phyloP scores from a whole-genome alignment of 2,329 filamentous ascomycete species.

The Fulvia fulva region DNA sequence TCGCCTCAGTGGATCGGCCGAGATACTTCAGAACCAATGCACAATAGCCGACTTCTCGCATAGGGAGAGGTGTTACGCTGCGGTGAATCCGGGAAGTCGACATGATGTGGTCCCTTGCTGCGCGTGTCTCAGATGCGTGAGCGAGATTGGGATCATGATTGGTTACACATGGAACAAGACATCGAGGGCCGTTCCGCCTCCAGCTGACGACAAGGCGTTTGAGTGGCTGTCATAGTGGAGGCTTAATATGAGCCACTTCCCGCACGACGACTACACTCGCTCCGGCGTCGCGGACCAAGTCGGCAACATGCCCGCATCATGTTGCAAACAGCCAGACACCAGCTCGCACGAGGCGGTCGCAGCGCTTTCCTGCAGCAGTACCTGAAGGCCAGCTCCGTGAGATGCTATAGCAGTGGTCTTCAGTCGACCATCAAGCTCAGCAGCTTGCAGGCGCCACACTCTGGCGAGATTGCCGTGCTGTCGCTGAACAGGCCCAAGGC shows the following conservation, averaged over 20 bases:
- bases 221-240: neutral
- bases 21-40: constrained; percentile 6
- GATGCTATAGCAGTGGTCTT: constrained; percentile 16
- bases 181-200: neutral
- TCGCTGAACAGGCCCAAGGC: constrained; percentile 80
- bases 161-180: neutral
- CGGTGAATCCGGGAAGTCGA: neutral
- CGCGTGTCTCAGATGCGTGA: neutral
- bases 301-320: constrained; percentile 8
- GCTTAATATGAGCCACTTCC: neutral
- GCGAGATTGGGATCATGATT: neutral
- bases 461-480: constrained; percentile 81
- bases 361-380: constrained; percentile 9
- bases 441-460: constrained; percentile 70
- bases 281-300: neutral
- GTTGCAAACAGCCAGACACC: constrained; percentile 9
- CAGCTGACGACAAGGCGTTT: neutral
- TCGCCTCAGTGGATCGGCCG: constrained; percentile 4
- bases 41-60: constrained; percentile 5
- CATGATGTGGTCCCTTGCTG: constrained; percentile 1
- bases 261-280: neutral
- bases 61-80: neutral
- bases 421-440: constrained; percentile 58
- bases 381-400: constrained; percentile 3
- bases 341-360: constrained; percentile 1